Percentiles rank a stretch among this genome's conserved stretches.
Evolutionary conservation across 805 yeast genomes (phyloP).

Genomic region (Zygosaccharomyces bailii): DNA sequence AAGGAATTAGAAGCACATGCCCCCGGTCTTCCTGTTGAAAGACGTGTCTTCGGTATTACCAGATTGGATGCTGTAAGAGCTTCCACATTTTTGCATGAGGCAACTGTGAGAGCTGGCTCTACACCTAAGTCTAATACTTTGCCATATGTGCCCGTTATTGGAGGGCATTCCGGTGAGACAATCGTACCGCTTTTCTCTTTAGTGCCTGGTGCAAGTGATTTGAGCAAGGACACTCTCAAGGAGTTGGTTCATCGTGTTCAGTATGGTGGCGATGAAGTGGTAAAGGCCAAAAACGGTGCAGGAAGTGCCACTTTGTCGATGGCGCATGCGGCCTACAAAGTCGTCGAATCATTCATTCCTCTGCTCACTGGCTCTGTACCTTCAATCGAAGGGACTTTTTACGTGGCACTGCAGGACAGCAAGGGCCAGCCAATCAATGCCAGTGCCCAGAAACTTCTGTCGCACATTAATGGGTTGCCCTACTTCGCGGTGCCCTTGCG

Average conservation of each 20-base stretch:
- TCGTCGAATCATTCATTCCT: conserved; percentile 50
- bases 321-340: conserved; percentile 90
- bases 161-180: conserved; percentile 95
- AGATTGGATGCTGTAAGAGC: conserved; percentile 78
- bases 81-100: conserved; percentile 71
- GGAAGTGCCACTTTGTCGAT: conserved; percentile 95
- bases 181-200: conserved; percentile 79
- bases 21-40: conserved; percentile 61
- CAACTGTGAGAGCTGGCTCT: conserved; percentile 29
- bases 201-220: conserved; percentile 24
- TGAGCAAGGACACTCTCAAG: conserved; percentile 41
- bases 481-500: conserved; percentile 64
- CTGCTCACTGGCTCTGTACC: conserved; percentile 35
- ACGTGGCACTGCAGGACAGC: conserved; percentile 47
- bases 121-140: conserved; percentile 47
- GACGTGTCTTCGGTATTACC: conserved; percentile 81
- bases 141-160: conserved; percentile 66
- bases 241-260: conserved; percentile 84
- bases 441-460: conserved; percentile 23
- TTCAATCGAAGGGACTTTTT: conserved; percentile 49
- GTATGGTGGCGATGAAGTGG: conserved; percentile 96
- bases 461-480: conserved; percentile 25
- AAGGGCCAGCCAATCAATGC: conserved; percentile 42
- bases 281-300: conserved; percentile 87
- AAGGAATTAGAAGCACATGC: conserved; percentile 52